These are phyloP conservation scores for Aspergillus hortae DNA, from an alignment of 2,329 filamentous ascomycete species.

Conservation along the genomic window DNA sequence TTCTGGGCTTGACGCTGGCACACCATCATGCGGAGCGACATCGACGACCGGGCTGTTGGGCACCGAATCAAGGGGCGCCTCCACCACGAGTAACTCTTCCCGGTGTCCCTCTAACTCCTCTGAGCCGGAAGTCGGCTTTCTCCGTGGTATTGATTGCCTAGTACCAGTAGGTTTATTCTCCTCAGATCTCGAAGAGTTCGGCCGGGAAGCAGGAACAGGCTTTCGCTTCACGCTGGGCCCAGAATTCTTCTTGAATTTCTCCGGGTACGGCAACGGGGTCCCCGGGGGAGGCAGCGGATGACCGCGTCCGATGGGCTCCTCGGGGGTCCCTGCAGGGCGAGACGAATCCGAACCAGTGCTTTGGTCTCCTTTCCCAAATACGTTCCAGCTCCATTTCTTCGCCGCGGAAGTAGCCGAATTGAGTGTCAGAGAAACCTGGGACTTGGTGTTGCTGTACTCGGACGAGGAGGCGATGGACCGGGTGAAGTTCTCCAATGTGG, in stretches of 20 bases:
- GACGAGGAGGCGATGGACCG: constrained; percentile 23
- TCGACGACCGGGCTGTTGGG: constrained; percentile 33
- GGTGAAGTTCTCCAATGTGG: constrained; percentile 29
- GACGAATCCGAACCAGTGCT: constrained; percentile 40
- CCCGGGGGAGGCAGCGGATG: constrained; percentile 79
- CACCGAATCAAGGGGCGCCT: constrained; percentile 62
- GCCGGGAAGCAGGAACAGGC: constrained; percentile 48
- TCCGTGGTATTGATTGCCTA: constrained; percentile 48
- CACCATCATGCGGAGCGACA: constrained; percentile 11
- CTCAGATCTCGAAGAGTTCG: constrained; percentile 29
- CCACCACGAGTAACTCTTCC: constrained; percentile 61
- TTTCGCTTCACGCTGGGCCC: constrained; percentile 64
- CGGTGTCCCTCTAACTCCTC: constrained; percentile 34
- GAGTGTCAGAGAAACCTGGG: constrained; percentile 41
- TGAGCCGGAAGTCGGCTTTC: constrained; percentile 32
- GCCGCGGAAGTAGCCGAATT: constrained; percentile 54
- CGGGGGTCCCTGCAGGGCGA: constrained; percentile 44
- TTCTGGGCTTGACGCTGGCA: constrained; percentile 7
- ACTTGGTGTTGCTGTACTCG: constrained; percentile 21
- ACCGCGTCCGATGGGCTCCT: constrained; percentile 75
- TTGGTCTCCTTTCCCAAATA: constrained; percentile 44
- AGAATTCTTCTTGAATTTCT: constrained; percentile 56
- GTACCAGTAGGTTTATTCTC: constrained; percentile 37
- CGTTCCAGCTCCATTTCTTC: constrained; percentile 57
- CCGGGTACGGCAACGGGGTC: constrained; percentile 69